Base-by-base conservation (phyloP, 192 early-diverging fungal species). In the Chytriomyces confervae region DNA sequence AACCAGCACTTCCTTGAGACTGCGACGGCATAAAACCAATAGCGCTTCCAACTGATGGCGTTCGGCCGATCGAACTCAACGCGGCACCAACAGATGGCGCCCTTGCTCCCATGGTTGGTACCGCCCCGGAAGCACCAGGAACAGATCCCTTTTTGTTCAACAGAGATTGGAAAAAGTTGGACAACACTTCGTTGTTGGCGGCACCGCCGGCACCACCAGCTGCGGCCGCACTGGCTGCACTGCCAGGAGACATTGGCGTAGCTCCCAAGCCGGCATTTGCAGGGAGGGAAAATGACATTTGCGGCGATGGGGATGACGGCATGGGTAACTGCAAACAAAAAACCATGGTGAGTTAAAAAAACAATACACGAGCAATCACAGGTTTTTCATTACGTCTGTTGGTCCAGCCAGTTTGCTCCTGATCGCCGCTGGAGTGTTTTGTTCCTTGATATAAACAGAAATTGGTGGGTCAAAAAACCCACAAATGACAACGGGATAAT, bases 151-250 rank as follows among this genome's bases (percentile, higher is more conserved):
- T 79, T 48, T 79, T 79, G 27, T 69, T 79, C 1, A 79, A 43
- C 5, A 98, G 86, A 11, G 91, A 92, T 81, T 96, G 91, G 90
- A 96, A 98, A 78, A 96, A 98, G 77, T 93, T 93, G 23, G 92
- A 91, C 23, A 96, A 83, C 6, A 94, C 93, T 81, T 94, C 94
- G 73, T 91, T 93, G 74, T 93, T 86, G 7, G 86, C 75, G 43
- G 73, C 20, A 7, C 78, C 78, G 27, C 16, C 50, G 7, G 76
- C 23, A 0, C 27, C n/a, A n/a, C 43, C 70, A 16, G 62, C 45
- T 43, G 73, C 61, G 11, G 10, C 29, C 11, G 73, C 27, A 11
- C 27, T 66, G 13, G 61, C 47, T 44, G 45, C 13, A 20, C 13
- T 18, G 53, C 13, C 13, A 20, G 53, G 20, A 11, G 53, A 57